These are phyloP conservation scores for Diaporthe sp. DNA, from an alignment of 2,329 filamentous ascomycete species.

Conservation along the genomic window DNA sequence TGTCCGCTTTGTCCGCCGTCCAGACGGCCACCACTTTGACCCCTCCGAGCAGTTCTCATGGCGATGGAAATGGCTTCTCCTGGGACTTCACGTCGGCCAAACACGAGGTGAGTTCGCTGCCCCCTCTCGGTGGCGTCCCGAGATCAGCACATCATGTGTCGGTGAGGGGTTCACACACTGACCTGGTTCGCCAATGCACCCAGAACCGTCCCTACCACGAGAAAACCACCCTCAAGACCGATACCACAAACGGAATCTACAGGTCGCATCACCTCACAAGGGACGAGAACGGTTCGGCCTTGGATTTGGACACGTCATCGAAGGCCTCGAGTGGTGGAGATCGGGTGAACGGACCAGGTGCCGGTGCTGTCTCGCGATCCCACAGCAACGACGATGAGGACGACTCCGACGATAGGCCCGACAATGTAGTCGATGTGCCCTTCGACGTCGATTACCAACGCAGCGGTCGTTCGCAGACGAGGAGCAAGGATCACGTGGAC, in stretches of 20 bases:
- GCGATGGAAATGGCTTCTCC: conserved; percentile 57
- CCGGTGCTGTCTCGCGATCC: conserved; percentile 36
- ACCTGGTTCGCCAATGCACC: conserved; percentile 2
- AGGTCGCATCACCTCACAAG: conserved; percentile 38
- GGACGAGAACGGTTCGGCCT: conserved; percentile 39
- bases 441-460: conserved; percentile 45
- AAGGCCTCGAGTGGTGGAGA: conserved; percentile 35
- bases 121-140: not conserved
- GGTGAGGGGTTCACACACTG: conserved; percentile 25
- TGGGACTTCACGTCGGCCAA: conserved; percentile 57
- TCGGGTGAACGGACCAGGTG: conserved; percentile 31
- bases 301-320: conserved; percentile 32
- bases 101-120: conserved; percentile 54
- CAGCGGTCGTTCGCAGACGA: conserved; percentile 42
- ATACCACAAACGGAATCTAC: conserved; percentile 37
- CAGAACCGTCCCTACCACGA: conserved; percentile 41
- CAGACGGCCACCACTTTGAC: conserved; percentile 63
- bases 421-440: conserved; percentile 60
- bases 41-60: conserved; percentile 64
- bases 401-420: conserved; percentile 57
- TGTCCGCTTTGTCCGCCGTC: conserved; percentile 67
- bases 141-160: conserved; percentile 26
- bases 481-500: conserved; percentile 48
- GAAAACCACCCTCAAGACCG: conserved; percentile 37
- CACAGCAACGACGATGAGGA: conserved; percentile 46